These are phyloP conservation scores for Fusarium gaditjirri DNA, from an alignment of 2,329 filamentous ascomycete genomes.

Conservation along the genomic window DNA sequence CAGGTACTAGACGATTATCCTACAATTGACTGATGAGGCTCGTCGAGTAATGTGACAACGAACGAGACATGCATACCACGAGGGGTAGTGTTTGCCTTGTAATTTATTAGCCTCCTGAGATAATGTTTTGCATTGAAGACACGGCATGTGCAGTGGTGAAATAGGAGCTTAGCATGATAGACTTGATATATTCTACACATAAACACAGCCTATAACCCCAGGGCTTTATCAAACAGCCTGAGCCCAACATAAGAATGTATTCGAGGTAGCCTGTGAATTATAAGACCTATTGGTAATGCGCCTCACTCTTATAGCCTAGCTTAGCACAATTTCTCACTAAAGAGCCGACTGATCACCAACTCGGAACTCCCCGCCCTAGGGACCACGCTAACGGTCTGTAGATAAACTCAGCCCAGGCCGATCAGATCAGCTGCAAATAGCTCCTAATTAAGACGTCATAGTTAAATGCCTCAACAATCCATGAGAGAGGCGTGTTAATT, in stretches of 20 bases:
- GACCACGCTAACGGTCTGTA: background rate
- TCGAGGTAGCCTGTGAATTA: fast-evolving
- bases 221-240: too few species aligned
- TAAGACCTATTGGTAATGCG: background rate
- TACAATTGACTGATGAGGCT: too few species aligned
- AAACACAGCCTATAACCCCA: too few species aligned
- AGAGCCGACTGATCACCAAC: background rate
- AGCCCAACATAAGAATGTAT: background rate
- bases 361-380: background rate
- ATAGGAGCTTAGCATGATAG: background rate
- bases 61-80: background rate
- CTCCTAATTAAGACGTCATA: background rate
- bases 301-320: too few species aligned
- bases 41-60: background rate
- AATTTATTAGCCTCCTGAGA: background rate
- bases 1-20: background rate
- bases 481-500: fast-evolving
- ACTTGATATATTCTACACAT: background rate
- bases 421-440: background rate
- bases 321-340: background rate
- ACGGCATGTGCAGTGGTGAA: background rate
- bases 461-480: background rate
- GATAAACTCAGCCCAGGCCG: background rate
- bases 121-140: background rate
- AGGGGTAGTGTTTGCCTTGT: fast-evolving